A percentile compares a stretch with the other conserved stretches of the same genome.
Conservation (phyloP, 495 filamentous ascomycete species). For the Lophium mytilinum region DNA sequence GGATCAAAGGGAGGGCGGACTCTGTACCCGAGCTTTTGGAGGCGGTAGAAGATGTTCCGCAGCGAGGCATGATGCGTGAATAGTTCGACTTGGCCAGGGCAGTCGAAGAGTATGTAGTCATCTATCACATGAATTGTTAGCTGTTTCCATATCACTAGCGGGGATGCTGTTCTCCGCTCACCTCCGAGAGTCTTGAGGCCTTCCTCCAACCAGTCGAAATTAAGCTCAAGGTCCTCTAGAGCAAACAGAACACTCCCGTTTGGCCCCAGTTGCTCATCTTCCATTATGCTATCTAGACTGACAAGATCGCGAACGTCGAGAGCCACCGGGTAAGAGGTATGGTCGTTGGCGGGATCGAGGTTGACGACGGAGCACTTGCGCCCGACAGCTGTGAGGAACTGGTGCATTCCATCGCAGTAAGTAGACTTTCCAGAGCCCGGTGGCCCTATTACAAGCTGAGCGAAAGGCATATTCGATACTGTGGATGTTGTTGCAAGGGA, state of each 20-base stretch:
- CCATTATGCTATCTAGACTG: conserved; percentile 89
- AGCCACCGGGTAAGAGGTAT: conserved; percentile 68
- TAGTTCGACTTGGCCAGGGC: conserved; percentile 91
- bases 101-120: conserved; percentile 93
- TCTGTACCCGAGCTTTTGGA: conserved; percentile 89
- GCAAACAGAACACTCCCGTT: conserved; percentile 91
- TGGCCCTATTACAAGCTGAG: conserved; percentile 81
- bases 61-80: conserved; percentile 90
- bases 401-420: conserved; percentile 97
- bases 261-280: conserved; percentile 80
- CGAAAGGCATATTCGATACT: conserved; percentile 45
- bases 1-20: conserved; percentile 45
- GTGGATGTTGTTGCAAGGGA: background rate
- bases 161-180: background rate
- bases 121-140: conserved; percentile 40
- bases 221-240: conserved; percentile 87
- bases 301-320: conserved; percentile 86
- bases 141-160: background rate
- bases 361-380: conserved; percentile 93
- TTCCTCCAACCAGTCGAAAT: conserved; percentile 80
- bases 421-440: conserved; percentile 95
- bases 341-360: conserved; percentile 94
- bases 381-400: conserved; percentile 91
- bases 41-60: conserved; percentile 78
- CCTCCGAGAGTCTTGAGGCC: conserved; percentile 36